These are phyloP conservation scores for Colletotrichum sp. DNA, from an alignment of 2,329 filamentous ascomycete species.

Conservation along the genomic window DNA sequence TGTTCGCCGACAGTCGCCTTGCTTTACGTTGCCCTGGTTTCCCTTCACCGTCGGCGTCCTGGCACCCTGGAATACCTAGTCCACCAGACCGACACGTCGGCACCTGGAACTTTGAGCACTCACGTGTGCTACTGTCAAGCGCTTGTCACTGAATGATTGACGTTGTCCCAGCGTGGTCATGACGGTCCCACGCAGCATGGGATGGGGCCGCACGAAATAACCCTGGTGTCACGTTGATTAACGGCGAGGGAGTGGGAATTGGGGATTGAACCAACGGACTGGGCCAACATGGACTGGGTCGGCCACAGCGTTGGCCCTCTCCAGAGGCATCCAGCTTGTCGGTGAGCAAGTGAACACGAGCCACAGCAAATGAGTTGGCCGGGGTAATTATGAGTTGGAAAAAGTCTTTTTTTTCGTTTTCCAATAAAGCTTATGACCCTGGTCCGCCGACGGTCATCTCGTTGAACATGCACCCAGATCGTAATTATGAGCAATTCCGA, in stretches of 20 bases:
- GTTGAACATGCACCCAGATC: not conserved
- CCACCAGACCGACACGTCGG: conserved; percentile 1
- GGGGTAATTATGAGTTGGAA: conserved; percentile 10
- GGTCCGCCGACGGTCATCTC: not conserved
- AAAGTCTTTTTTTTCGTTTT: not conserved
- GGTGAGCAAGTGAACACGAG: conserved; percentile 17
- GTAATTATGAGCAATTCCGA: not conserved
- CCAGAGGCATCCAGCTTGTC: conserved; percentile 16
- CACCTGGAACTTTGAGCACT: not conserved
- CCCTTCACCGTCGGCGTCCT: not conserved
- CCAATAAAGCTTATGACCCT: not conserved
- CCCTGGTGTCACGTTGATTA: conserved; percentile 20
- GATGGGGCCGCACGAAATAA: conserved; percentile 16
- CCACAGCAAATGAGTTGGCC: conserved; percentile 16
- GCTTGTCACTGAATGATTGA: conserved; percentile 4
- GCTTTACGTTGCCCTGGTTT: conserved; percentile 5
- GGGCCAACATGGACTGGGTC: conserved; percentile 5
- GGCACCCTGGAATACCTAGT: not conserved
- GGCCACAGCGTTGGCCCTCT: conserved; percentile 7
- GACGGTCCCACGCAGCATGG: conserved; percentile 13
- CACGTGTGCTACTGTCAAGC: not conserved
- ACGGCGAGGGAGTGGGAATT: conserved; percentile 9
- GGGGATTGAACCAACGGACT: conserved; percentile 16
- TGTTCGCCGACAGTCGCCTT: not conserved
- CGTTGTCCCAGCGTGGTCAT: conserved; percentile 4